Base-by-base conservation (phyloP, 768 basidiomycete genomes). In the Nevesoporus exiguus region DNA sequence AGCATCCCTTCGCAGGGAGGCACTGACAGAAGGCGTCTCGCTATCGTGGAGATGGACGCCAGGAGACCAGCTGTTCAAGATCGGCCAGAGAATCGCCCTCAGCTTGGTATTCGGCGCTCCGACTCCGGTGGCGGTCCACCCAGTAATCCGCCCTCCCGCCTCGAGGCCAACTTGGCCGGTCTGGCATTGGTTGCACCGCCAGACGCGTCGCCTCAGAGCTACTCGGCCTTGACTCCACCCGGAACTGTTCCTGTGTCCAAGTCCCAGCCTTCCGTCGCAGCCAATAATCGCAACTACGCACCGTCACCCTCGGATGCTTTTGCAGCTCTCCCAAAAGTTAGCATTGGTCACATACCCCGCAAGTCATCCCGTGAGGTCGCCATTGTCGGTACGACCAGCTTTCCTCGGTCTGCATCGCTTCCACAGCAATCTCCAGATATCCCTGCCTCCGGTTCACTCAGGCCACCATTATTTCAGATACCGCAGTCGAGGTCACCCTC, bases 151-250 rank as follows among this genome's bases (percentile, higher is more conserved):
- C 73, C 71, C 42, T 70, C 77, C 36, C 72, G 74, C 17, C 60
- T 75, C 49, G 68, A 74, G 51, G 70, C 74, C 34, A 72, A 70
- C 59, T 42, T 33, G 62, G 50, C 47, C 10, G 80, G 81, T 49
- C 75, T 89, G 24, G 83, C 86, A 49, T 75, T 90, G 58, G 83
- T 89, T 55, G 84, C 85, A 49, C 88, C 86, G 47, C 85, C 86
- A 36, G 88, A 88, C 67, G 83, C 82, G 58, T 76, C 82, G 9
- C 77, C 78, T 15, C 73, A 66, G 43, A 70, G 76, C 14, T 82
- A 84, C 62, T 74, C 80, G 27, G 77, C 79, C 50, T 72, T 84
- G 43, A 74, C 79, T 5, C 79, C 82, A 51, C 81, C 81, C 14
- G 66, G 76, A 21, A 73, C 78, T 27, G 76, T 79, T 13, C 81